A percentile compares a stretch with the other conserved stretches of the same genome.
phyloP scores from a whole-genome alignment of 345 rosid species.

The Eucalyptus globulus region DNA sequence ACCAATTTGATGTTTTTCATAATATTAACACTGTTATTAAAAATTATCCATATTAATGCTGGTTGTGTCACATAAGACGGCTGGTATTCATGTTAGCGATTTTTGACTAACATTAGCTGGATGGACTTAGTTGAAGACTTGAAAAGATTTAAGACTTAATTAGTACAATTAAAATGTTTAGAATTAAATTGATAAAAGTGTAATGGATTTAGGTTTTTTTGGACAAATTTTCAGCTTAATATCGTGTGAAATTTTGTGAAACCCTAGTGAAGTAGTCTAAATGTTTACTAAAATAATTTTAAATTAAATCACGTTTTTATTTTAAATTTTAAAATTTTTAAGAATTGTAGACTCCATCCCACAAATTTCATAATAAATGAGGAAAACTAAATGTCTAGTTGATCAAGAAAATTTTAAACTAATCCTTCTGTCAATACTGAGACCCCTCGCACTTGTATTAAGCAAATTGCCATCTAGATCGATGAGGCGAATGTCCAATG shows the following conservation, averaged over 20 bases:
- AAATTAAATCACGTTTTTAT: not conserved
- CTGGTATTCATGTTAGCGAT: rapidly evolving
- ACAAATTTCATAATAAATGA: not conserved
- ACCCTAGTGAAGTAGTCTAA: too few species aligned
- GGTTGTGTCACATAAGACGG: rapidly evolving
- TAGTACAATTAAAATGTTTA: too few species aligned
- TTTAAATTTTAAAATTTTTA: not conserved
- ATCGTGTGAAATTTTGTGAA: not conserved
- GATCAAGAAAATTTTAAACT: not conserved
- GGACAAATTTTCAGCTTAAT: too few species aligned
- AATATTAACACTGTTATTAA: too few species aligned
- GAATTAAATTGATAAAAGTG: too few species aligned
- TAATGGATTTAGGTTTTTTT: not conserved
- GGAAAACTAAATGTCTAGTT: not conserved
- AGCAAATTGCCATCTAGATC: not conserved
- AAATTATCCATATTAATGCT: rapidly evolving
- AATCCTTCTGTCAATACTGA: not conserved
- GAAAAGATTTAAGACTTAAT: not conserved
- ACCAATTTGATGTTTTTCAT: not conserved
- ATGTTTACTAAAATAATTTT: not conserved
- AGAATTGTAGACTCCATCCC: not conserved
- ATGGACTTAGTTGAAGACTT: rapidly evolving
- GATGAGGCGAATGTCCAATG: not conserved
- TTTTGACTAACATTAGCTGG: rapidly evolving
- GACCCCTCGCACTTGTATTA: not conserved